Percentiles rank a stretch among this genome's conserved stretches.
These are phyloP conservation scores for Akanthomyces muscarius DNA, from an alignment of 2,329 filamentous ascomycete species.

Conservation along the genomic window DNA sequence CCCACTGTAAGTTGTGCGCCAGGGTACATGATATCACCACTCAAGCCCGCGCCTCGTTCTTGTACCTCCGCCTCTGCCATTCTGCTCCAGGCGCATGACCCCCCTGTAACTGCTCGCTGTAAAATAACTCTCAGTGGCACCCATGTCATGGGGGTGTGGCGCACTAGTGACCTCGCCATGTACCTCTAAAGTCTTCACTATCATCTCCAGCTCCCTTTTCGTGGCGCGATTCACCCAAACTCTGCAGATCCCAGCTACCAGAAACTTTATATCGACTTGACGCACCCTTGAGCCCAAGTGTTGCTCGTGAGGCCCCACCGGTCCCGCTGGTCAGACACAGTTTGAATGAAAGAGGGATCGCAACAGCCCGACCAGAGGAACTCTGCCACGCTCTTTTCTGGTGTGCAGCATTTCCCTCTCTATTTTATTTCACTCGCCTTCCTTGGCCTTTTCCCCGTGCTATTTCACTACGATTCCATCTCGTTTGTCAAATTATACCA, in stretches of 20 bases:
- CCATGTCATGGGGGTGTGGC: conserved; percentile 28
- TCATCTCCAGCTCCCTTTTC: conserved; percentile 15
- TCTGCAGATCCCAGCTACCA: conserved; percentile 17
- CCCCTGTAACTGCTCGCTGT: neutral
- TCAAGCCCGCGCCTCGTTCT: neutral
- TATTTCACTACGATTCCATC: neutral
- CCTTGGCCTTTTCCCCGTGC: neutral
- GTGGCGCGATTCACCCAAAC: neutral
- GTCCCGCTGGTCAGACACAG: conserved; percentile 38
- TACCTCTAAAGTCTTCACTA: conserved; percentile 27
- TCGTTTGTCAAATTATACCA: neutral
- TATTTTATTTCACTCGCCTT: neutral
- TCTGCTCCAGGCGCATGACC: conserved; percentile 2
- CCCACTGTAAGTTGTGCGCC: neutral
- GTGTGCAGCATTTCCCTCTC: neutral
- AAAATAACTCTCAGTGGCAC: neutral
- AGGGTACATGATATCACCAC: neutral
- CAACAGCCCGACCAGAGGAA: conserved; percentile 23
- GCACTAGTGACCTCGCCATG: conserved; percentile 24
- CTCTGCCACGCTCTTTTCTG: neutral
- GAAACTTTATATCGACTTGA: conserved; percentile 32
- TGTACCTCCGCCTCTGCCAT: neutral
- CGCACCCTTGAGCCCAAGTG: conserved; percentile 30
- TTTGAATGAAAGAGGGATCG: conserved; percentile 35
- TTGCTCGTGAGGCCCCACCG: conserved; percentile 33